Conservation (phyloP, 257 asterid genomes). For the Fraxinus quadrangulata region DNA sequence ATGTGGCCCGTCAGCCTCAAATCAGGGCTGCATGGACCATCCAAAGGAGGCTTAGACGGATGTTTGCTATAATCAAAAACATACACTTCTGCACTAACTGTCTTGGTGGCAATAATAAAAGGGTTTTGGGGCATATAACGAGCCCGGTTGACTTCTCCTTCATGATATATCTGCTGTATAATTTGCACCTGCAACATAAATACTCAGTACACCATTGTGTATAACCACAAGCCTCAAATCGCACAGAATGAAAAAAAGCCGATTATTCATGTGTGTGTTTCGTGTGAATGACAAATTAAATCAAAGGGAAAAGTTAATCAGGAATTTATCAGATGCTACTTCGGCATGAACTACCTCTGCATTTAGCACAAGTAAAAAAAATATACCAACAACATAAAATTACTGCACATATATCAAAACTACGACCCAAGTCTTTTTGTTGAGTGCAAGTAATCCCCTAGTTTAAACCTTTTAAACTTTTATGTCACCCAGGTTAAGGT, state of each 20-base stretch:
- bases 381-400: too few relatives aligned
- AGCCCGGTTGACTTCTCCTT: constrained; percentile 95
- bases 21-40: constrained; percentile 91
- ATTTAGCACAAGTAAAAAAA: neutral
- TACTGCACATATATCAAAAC: too few relatives aligned
- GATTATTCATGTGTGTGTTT: neutral
- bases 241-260: neutral
- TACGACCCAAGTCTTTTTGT: too few relatives aligned
- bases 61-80: constrained; percentile 93
- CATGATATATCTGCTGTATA: constrained; percentile 94
- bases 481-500: too few relatives aligned
- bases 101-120: constrained; percentile 85
- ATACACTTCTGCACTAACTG: constrained; percentile 87
- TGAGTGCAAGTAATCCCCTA: too few relatives aligned
- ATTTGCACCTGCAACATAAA: constrained; percentile 74
- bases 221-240: neutral
- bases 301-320: neutral
- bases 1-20: constrained; percentile 88
- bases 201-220: constrained; percentile 4
- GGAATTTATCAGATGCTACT: neutral
- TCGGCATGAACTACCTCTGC: neutral
- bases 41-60: constrained; percentile 90
- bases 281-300: neutral
- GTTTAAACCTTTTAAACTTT: too few relatives aligned
- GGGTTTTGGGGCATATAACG: constrained; percentile 93